Evolutionary conservation across 2,329 filamentous ascomycete species (phyloP).

Genomic region (Monilinia laxa): DNA sequence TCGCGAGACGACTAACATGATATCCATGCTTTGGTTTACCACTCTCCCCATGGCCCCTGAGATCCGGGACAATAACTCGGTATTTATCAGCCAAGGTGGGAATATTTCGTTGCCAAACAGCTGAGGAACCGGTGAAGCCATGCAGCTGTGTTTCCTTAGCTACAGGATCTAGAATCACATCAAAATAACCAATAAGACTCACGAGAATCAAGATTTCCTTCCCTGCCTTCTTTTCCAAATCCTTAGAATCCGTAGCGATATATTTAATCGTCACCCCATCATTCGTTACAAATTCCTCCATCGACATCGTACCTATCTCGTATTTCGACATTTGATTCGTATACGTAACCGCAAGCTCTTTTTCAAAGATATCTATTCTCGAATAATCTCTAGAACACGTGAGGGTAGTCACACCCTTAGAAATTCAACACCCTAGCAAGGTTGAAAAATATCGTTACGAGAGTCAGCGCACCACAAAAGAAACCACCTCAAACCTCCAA

Average conservation of each 20-base stretch:
- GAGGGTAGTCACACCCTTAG: background rate
- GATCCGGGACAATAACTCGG: slow-evolving; percentile 37
- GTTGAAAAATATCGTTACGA: no score
- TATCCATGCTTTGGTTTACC: slow-evolving; percentile 36
- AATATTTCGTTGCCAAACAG: slow-evolving; percentile 39
- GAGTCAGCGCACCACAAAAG: no score
- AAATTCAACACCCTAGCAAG: no score
- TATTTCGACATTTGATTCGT: background rate
- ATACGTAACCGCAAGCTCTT: no score
- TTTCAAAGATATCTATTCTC: background rate
- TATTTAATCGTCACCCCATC: slow-evolving; percentile 33
- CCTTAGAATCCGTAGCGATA: slow-evolving; percentile 30
- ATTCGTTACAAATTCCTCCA: slow-evolving; percentile 32
- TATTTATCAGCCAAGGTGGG: slow-evolving; percentile 29
- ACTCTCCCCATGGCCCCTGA: slow-evolving; percentile 38
- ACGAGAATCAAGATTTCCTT: slow-evolving; percentile 33
- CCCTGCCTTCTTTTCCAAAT: background rate
- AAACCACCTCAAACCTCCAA: no score
- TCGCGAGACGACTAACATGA: slow-evolving; percentile 39
- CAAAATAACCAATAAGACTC: slow-evolving; percentile 11
- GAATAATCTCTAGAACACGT: background rate
- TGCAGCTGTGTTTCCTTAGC: slow-evolving; percentile 34
- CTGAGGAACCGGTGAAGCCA: slow-evolving; percentile 40
- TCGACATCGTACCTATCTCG: slow-evolving; percentile 13
- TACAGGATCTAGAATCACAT: no score